These are phyloP conservation scores for Botrytis sinoallii DNA, from an alignment of 2,329 filamentous ascomycete species.

Conservation along the genomic window DNA sequence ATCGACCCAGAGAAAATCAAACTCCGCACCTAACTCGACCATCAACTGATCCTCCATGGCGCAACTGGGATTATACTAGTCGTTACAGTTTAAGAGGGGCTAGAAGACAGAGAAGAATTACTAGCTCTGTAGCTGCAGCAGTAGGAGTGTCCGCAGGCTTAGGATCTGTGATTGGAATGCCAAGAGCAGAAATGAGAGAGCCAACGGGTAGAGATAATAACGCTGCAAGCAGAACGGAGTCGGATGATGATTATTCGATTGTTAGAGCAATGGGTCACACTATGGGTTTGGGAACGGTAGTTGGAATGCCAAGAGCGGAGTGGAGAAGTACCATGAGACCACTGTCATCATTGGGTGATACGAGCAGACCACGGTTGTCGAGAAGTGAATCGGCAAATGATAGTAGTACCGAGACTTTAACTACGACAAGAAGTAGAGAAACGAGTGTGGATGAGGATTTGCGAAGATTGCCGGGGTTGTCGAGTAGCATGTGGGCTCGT, in stretches of 20 bases:
- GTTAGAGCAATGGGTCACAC: background rate
- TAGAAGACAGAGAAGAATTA: background rate
- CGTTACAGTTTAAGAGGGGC: fast-evolving
- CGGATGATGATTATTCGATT: background rate
- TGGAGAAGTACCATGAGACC: background rate
- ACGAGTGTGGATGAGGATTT: background rate
- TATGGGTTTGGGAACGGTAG: background rate
- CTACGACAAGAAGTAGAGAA: no score
- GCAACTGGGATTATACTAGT: background rate
- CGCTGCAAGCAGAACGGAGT: background rate
- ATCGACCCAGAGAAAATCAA: background rate
- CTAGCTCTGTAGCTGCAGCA: background rate
- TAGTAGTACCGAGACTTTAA: background rate
- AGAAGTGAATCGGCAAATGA: background rate
- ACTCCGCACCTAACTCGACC: no score
- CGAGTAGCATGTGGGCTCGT: conserved; percentile 6
- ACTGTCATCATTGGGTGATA: no score
- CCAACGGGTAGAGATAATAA: background rate
- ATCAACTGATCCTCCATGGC: background rate
- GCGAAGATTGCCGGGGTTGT: background rate
- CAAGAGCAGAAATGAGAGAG: background rate
- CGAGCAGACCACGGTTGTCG: background rate
- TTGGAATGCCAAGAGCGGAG: background rate
- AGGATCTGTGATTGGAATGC: background rate
- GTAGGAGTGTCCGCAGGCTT: background rate